phyloP scores from a whole-genome alignment of 495 filamentous ascomycete species.

The Bacidia gigantensis region DNA sequence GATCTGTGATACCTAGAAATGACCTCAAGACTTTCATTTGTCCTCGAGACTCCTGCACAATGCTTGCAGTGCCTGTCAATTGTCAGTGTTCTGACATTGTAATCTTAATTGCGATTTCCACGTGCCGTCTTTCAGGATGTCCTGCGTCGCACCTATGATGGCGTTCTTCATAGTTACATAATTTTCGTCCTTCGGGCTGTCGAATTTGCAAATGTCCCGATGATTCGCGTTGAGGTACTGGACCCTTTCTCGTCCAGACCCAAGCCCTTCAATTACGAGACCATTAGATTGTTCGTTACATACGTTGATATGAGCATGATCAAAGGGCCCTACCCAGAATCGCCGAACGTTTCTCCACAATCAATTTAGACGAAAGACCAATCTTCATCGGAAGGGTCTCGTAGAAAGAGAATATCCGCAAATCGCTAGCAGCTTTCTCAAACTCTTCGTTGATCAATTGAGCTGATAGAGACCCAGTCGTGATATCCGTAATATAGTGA shows the following conservation, averaged over 20 bases:
- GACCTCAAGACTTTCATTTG: constrained; percentile 11
- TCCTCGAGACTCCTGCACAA: neutral
- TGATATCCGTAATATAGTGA: constrained; percentile 13
- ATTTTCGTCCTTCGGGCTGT: constrained; percentile 24
- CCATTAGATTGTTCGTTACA: constrained; percentile 5
- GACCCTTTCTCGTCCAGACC: constrained; percentile 27
- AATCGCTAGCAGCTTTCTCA: constrained; percentile 6
- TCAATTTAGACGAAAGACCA: constrained; percentile 5
- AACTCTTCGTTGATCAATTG: constrained; percentile 24
- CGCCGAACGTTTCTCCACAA: constrained; percentile 31
- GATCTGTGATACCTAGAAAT: constrained; percentile 19
- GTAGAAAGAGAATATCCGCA: constrained; percentile 24
- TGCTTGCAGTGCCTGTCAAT: neutral
- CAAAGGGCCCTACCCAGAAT: constrained; percentile 24
- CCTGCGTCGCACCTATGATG: constrained; percentile 11
- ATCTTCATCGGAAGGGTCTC: constrained; percentile 20
- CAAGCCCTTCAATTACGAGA: constrained; percentile 7
- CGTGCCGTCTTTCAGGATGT: constrained; percentile 1
- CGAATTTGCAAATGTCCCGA: constrained; percentile 32
- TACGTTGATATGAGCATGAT: constrained; percentile 19
- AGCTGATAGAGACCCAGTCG: constrained; percentile 10
- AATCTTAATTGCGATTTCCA: neutral
- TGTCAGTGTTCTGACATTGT: neutral
- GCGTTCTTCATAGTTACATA: constrained; percentile 27
- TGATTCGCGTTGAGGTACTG: constrained; percentile 32